A percentile compares a stretch with the other conserved stretches of the same genome.
Evolutionary conservation across 495 filamentous ascomycete genomes (phyloP).

Genomic region (Daldinia loculata): DNA sequence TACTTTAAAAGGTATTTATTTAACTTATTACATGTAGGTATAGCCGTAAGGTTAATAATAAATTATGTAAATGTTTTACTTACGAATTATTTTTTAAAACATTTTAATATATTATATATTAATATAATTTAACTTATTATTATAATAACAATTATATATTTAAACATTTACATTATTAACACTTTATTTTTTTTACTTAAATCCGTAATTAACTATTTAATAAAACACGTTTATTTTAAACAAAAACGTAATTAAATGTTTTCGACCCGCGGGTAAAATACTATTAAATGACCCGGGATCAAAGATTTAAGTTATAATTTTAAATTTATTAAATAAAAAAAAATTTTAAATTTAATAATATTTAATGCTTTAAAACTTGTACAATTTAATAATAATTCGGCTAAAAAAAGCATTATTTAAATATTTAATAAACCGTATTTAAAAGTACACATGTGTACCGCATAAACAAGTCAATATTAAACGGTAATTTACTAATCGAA

Average conservation of each 20-base stretch:
- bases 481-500: constrained; percentile 6
- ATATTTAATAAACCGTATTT: constrained; percentile 1
- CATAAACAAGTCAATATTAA: background rate
- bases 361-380: background rate
- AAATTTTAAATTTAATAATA: constrained; percentile 19
- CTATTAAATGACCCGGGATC: constrained; percentile 27
- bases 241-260: constrained; percentile 9
- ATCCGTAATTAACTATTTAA: constrained; percentile 2
- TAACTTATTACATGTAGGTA: background rate
- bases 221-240: constrained; percentile 7
- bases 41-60: background rate
- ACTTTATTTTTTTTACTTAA: background rate
- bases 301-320: too few relatives aligned
- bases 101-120: background rate
- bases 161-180: background rate
- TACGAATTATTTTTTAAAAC: background rate
- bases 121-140: background rate
- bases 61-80: background rate
- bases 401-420: constrained; percentile 33
- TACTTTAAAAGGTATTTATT: too few relatives aligned
- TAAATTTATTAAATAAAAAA: too few relatives aligned
- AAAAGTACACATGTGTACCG: background rate
- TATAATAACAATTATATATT: background rate
- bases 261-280: constrained; percentile 2
- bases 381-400: constrained; percentile 3